Conservation (phyloP, 176 grass and related monocot species). For the Carex myosuroides region DNA sequence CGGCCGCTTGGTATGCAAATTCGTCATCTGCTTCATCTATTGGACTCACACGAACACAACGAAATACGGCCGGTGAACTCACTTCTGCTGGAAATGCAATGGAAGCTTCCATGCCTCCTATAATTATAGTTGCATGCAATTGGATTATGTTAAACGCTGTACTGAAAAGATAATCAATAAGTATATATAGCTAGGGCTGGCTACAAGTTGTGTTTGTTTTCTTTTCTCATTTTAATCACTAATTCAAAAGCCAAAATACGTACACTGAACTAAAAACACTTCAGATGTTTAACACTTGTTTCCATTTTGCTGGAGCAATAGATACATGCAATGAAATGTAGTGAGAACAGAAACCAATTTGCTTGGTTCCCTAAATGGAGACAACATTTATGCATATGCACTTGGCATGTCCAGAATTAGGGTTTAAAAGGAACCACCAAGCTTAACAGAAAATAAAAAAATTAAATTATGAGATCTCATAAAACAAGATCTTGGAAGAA, state of each 20-base stretch:
- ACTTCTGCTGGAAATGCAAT: conserved; percentile 34
- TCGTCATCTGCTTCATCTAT: conserved; percentile 34
- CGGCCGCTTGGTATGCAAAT: conserved; percentile 39
- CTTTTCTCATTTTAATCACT: background rate
- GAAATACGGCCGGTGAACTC: conserved; percentile 38
- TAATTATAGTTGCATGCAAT: conserved; percentile 6
- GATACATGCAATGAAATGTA: background rate
- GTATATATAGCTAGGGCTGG: background rate
- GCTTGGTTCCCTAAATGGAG: background rate
- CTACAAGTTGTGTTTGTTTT: background rate
- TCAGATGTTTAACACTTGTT: background rate
- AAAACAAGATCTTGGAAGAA: background rate
- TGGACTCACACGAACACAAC: conserved; percentile 39
- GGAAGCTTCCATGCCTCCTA: conserved; percentile 12
- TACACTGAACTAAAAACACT: background rate
- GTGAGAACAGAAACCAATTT: background rate
- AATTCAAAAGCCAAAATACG: background rate
- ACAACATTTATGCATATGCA: background rate
- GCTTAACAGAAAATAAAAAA: background rate
- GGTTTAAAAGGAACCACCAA: background rate
- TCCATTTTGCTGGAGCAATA: background rate
- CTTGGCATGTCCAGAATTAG: background rate
- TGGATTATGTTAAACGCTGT: background rate
- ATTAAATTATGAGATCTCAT: background rate
- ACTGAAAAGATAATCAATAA: background rate